Percentiles rank a stretch among this genome's conserved stretches.
Evolutionary conservation across 108 stramenopile species (phyloP).

Genomic region (Skeletonema menzelii): DNA sequence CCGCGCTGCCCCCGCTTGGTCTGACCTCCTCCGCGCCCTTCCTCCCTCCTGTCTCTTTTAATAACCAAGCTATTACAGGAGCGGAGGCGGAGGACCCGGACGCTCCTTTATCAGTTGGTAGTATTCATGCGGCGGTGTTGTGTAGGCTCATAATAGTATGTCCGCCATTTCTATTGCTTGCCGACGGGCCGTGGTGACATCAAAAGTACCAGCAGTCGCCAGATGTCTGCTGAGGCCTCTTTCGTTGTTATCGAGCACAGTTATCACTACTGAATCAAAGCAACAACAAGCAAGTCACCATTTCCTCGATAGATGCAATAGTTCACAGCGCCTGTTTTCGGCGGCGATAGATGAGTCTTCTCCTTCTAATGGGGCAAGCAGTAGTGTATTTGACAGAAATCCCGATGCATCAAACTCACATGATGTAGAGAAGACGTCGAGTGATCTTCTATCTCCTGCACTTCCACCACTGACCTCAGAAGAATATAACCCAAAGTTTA

Average conservation of each 20-base stretch:
- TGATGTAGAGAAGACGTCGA: neutral
- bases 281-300: neutral
- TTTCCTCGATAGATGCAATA: neutral
- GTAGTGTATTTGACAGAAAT: neutral
- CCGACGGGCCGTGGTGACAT: neutral
- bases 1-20: neutral
- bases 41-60: no score
- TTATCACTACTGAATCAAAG: neutral
- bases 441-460: neutral
- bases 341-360: neutral
- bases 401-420: neutral
- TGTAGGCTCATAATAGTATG: neutral
- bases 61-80: no score
- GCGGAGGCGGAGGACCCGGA: no score
- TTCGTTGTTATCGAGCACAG: neutral
- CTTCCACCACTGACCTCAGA: conserved; percentile 21
- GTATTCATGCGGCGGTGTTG: neutral
- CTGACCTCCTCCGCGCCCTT: neutral
- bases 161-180: neutral
- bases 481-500: conserved; percentile 34
- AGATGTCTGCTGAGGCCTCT: neutral
- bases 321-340: neutral
- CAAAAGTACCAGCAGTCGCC: neutral
- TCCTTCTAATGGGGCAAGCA: neutral
- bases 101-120: no score